phyloP scores from a whole-genome alignment of 345 rosid species.

The Melaleuca alternifolia region DNA sequence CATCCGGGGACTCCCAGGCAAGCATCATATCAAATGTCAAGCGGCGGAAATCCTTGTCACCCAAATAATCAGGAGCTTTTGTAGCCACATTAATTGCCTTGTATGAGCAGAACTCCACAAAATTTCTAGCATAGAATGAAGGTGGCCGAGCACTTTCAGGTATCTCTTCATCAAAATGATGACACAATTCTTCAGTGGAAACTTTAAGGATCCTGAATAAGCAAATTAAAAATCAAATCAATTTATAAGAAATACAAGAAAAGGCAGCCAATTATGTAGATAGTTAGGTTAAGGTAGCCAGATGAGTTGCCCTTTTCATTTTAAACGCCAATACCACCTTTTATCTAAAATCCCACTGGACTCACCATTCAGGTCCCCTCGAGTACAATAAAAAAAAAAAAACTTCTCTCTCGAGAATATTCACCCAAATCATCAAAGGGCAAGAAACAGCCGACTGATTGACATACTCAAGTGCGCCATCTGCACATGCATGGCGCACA shows the following conservation, averaged over 20 bases:
- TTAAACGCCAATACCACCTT: background rate
- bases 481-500: background rate
- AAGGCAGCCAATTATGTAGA: background rate
- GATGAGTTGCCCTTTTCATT: background rate
- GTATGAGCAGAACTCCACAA: slow-evolving; percentile 74
- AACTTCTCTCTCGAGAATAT: background rate
- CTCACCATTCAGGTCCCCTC: background rate
- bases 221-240: background rate
- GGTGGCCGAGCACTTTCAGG: slow-evolving; percentile 69
- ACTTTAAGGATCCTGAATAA: slow-evolving; percentile 48
- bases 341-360: background rate
- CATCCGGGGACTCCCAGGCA: slow-evolving; percentile 85
- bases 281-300: background rate
- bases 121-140: slow-evolving; percentile 55
- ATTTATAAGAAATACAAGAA: background rate
- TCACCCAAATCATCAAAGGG: background rate
- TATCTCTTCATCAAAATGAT: slow-evolving; percentile 59
- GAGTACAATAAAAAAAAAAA: background rate
- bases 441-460: background rate
- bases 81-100: slow-evolving; percentile 43
- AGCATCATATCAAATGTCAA: slow-evolving; percentile 95
- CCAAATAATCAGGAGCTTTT: slow-evolving; percentile 47
- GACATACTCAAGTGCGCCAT: background rate
- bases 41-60: slow-evolving; percentile 64
- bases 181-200: slow-evolving; percentile 60